These are phyloP conservation scores for Sugiyamaella boreocaroliniensis DNA, from an alignment of 805 yeast species.

Conservation along the genomic window DNA sequence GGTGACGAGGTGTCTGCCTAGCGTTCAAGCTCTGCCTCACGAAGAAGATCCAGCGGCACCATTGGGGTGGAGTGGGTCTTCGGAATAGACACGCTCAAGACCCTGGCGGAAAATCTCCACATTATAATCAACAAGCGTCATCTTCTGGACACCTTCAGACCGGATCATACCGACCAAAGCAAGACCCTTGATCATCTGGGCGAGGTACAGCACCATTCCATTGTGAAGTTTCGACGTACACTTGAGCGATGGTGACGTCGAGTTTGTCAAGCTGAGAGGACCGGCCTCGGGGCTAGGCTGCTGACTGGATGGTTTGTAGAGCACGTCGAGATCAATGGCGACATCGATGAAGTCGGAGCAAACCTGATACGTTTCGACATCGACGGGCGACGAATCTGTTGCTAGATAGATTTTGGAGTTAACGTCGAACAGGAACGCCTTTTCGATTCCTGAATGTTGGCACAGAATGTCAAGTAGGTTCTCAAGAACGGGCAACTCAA, in stretches of 20 bases:
- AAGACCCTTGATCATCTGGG: slow-evolving; percentile 88
- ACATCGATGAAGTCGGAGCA: slow-evolving; percentile 97
- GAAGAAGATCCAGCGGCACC: background rate
- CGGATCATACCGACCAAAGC: slow-evolving; percentile 85
- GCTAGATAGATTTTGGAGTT: slow-evolving; percentile 92
- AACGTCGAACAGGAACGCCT: slow-evolving; percentile 86
- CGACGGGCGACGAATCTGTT: slow-evolving; percentile 93
- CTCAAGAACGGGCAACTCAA: slow-evolving; percentile 82
- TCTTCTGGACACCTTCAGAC: slow-evolving; percentile 47
- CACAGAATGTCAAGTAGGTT: slow-evolving; percentile 82
- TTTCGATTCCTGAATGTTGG: slow-evolving; percentile 84
- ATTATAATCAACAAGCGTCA: slow-evolving; percentile 80
- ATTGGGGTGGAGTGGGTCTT: slow-evolving; percentile 1
- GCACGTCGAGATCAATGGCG: slow-evolving; percentile 68
- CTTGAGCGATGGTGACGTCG: slow-evolving; percentile 32
- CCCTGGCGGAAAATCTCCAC: slow-evolving; percentile 73
- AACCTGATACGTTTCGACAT: slow-evolving; percentile 89
- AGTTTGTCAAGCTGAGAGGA: background rate
- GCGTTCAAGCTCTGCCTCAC: background rate
- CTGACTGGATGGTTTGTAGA: slow-evolving; percentile 23
- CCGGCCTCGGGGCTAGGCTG: background rate
- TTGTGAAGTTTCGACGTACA: slow-evolving; percentile 73
- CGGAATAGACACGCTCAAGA: slow-evolving; percentile 38
- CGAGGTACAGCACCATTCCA: slow-evolving; percentile 76
- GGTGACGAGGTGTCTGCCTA: too few species aligned